Evolutionary conservation across 345 rosid species (phyloP).

Genomic region (Gossypium bickii): DNA sequence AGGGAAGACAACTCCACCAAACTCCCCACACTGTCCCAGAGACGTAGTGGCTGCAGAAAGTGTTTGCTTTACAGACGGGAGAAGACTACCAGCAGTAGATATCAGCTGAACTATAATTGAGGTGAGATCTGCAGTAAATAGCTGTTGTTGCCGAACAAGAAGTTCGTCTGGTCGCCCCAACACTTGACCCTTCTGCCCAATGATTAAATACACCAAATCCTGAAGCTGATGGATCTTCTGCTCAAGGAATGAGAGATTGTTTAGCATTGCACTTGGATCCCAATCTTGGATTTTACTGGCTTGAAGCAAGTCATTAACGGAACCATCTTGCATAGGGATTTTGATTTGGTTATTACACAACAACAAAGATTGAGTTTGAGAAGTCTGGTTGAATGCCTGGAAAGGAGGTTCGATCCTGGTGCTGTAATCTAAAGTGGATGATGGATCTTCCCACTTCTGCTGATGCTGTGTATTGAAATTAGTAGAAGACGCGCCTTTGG

Average conservation of each 20-base stretch:
- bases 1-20: constrained; percentile 49
- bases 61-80: constrained; percentile 71
- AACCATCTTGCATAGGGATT: constrained; percentile 25
- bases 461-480: constrained; percentile 35
- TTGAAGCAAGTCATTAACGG: constrained; percentile 33
- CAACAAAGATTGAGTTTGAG: constrained; percentile 27
- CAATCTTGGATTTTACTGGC: constrained; percentile 52
- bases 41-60: constrained; percentile 38
- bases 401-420: constrained; percentile 37
- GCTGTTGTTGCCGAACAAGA: constrained; percentile 69
- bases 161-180: constrained; percentile 50
- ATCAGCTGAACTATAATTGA: constrained; percentile 87
- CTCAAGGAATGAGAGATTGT: constrained; percentile 72
- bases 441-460: constrained; percentile 61
- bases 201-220: constrained; percentile 66
- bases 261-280: constrained; percentile 77
- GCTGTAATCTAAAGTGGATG: constrained; percentile 44
- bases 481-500: constrained; percentile 30
- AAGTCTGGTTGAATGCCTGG: constrained; percentile 36
- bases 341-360: constrained; percentile 34
- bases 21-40: constrained; percentile 42
- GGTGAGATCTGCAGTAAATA: constrained; percentile 78
- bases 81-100: constrained; percentile 91
- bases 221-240: constrained; percentile 84
- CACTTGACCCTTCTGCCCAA: constrained; percentile 46